Conservation (phyloP, 148 eudicot species). For the Fagopyrum homotropicum region DNA sequence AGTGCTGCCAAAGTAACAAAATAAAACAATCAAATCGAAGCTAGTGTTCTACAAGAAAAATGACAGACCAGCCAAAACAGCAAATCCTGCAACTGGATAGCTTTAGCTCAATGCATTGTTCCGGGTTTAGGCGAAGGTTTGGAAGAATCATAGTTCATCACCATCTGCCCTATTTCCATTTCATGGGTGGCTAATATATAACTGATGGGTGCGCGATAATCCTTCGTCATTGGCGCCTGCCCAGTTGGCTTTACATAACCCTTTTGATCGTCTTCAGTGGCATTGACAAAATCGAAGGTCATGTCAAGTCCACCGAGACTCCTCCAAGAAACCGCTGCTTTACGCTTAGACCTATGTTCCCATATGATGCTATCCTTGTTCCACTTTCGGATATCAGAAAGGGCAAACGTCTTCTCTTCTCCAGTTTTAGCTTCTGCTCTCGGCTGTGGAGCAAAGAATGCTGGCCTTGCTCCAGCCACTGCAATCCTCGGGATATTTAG, state of each 20-base stretch:
- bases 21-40: neutral
- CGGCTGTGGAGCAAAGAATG: conserved; percentile 26
- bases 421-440: conserved; percentile 21
- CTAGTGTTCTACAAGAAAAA: neutral
- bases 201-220: neutral
- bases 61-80: neutral
- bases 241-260: conserved; percentile 9
- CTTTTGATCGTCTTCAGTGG: conserved; percentile 11
- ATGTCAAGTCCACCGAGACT: conserved; percentile 28
- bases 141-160: conserved; percentile 41
- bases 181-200: conserved; percentile 45
- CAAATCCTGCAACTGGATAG: neutral
- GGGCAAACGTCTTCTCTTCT: conserved; percentile 21
- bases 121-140: neutral
- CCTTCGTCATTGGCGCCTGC: conserved; percentile 16
- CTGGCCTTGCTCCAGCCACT: conserved; percentile 47
- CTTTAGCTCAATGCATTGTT: neutral
- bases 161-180: conserved; percentile 38
- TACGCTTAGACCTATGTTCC: conserved; percentile 42
- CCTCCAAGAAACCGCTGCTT: conserved; percentile 43
- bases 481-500: conserved; percentile 38
- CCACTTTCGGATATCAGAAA: conserved; percentile 36
- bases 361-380: conserved; percentile 34
- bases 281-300: conserved; percentile 23
- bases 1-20: neutral